Conservation (phyloP, 306 rosid genomes). For the Fagus sylvatica region DNA sequence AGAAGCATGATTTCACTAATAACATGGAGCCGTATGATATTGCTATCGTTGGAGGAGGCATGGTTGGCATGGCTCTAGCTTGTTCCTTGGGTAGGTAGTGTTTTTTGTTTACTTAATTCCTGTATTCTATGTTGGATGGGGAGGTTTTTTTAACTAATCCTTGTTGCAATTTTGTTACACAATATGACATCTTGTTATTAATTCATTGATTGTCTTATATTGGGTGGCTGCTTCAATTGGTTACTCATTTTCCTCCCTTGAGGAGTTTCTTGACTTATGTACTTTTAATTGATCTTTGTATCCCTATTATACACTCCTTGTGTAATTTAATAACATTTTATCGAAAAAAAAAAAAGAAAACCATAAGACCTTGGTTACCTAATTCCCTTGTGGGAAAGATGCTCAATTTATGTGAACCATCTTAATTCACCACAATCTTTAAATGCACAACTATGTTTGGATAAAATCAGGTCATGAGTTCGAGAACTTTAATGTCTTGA, state of each 20-base stretch:
- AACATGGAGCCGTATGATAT: constrained; percentile 62
- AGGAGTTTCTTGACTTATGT: not conserved
- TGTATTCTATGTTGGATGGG: not conserved
- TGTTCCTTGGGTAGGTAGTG: constrained; percentile 84
- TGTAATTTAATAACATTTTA: too few relatives aligned
- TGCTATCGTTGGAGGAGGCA: constrained; percentile 96
- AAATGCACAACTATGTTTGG: too few relatives aligned
- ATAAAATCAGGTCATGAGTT: not conserved
- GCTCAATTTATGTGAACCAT: too few relatives aligned
- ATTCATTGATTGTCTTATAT: not conserved
- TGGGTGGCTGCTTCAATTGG: too few relatives aligned
- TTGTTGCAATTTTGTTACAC: not conserved
- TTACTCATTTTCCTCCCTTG: not conserved
- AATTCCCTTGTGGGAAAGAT: too few relatives aligned
- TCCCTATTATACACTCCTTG: too few relatives aligned
- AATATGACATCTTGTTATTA: not conserved
- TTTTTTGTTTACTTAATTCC: constrained; percentile 17
- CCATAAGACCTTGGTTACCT: too few relatives aligned
- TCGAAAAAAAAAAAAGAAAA: too few relatives aligned
- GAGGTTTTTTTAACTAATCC: not conserved
- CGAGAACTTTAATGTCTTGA: not conserved
- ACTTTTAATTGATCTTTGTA: too few relatives aligned
- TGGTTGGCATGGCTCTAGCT: constrained; percentile 94
- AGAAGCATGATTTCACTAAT: constrained; percentile 33
- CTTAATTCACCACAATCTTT: too few relatives aligned